phyloP scores from a whole-genome alignment of 176 grass and related monocot genomes.

The Leersia perrieri region DNA sequence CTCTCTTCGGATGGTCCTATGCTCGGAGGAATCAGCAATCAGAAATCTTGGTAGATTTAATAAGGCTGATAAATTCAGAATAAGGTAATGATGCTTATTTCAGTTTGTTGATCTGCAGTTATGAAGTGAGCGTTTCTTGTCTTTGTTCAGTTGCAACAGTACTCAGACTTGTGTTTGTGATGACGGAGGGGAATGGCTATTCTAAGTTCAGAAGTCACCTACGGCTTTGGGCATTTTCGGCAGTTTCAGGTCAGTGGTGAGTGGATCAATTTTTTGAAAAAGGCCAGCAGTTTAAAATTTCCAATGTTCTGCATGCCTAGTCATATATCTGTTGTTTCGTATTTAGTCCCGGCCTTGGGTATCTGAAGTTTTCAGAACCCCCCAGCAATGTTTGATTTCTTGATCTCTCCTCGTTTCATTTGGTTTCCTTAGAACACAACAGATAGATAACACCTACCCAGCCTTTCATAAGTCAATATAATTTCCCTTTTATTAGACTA shows the following conservation, averaged over 20 bases:
- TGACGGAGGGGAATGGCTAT: background rate
- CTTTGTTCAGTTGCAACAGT: background rate
- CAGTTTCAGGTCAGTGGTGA: background rate
- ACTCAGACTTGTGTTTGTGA: background rate
- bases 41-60: background rate
- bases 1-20: background rate
- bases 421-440: background rate
- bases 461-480: background rate
- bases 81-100: background rate
- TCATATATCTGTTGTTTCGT: background rate
- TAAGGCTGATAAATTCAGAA: background rate
- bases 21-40: background rate
- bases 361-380: background rate
- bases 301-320: background rate
- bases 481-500: slow-evolving; percentile 13
- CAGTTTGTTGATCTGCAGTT: background rate
- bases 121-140: background rate
- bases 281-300: background rate
- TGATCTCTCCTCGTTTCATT: background rate
- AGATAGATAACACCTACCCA: no score
- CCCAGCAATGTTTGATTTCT: background rate
- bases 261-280: background rate
- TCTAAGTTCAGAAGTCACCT: background rate
- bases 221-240: background rate
- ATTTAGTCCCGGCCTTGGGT: background rate